Evolutionary conservation across 2,329 filamentous ascomycete genomes (phyloP).

Genomic region (Penicillium crustosum): DNA sequence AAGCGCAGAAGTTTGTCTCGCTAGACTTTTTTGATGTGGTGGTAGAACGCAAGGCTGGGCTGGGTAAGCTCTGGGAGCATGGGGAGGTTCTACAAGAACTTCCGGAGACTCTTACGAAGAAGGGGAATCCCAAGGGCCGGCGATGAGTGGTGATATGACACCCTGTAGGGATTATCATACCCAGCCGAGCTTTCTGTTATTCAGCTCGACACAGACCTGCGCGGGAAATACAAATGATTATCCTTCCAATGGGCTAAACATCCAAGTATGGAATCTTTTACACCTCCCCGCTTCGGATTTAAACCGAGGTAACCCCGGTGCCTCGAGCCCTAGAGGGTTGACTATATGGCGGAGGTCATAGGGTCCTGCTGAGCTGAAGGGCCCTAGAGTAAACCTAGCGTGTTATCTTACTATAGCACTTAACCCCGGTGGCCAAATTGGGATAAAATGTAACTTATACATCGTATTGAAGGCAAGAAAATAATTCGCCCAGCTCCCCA

Average conservation of each 20-base stretch:
- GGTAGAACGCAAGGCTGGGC: slow-evolving; percentile 69
- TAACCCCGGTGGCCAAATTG: too few relatives aligned
- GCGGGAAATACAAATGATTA: not conserved
- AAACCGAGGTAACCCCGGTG: not conserved
- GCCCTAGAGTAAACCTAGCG: not conserved
- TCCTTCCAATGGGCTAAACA: not conserved
- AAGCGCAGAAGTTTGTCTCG: slow-evolving; percentile 58
- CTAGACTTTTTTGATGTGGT: slow-evolving; percentile 71
- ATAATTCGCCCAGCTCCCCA: not conserved
- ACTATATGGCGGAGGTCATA: not conserved
- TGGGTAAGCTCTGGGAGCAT: slow-evolving; percentile 65
- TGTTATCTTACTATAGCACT: not conserved
- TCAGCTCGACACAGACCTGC: not conserved
- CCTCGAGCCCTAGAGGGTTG: not conserved
- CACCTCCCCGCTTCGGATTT: not conserved
- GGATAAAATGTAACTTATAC: not conserved
- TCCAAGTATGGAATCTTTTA: not conserved
- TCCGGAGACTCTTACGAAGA: slow-evolving; percentile 44
- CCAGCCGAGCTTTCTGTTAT: too few relatives aligned
- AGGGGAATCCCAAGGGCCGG: slow-evolving; percentile 34
- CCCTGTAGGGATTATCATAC: not conserved
- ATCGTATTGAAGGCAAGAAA: not conserved
- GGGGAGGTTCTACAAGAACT: slow-evolving; percentile 55
- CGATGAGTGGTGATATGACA: not conserved
- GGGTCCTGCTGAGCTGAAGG: too few relatives aligned